Evolutionary conservation across 148 eudicot species (phyloP).

Genomic region (Talinum fruticosum): DNA sequence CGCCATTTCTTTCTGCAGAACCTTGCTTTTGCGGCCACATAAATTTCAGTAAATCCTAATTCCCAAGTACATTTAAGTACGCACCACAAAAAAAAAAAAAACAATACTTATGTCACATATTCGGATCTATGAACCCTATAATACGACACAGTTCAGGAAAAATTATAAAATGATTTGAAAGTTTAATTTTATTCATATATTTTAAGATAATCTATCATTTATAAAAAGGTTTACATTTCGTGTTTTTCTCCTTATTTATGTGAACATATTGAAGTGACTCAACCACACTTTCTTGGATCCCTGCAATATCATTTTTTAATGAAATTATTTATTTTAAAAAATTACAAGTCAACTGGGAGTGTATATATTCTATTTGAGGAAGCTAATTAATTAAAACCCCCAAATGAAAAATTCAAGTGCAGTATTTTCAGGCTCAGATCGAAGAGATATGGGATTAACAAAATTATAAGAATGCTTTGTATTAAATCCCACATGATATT

Average conservation of each 20-base stretch:
- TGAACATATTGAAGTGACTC: neutral
- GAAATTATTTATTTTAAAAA: neutral
- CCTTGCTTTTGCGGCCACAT: neutral
- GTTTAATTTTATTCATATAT: too few relatives aligned
- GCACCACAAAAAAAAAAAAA: too few relatives aligned
- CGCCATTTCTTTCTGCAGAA: neutral
- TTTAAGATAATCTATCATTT: too few relatives aligned
- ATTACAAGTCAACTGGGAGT: neutral
- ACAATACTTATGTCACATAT: too few relatives aligned
- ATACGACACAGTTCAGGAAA: too few relatives aligned
- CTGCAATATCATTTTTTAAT: neutral
- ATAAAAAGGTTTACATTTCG: too few relatives aligned
- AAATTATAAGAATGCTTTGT: neutral
- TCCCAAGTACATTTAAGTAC: too few relatives aligned
- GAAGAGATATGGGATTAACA: neutral
- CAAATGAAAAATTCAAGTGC: neutral
- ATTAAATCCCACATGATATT: neutral
- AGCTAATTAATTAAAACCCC: neutral
- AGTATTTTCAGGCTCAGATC: neutral
- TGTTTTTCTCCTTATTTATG: too few relatives aligned
- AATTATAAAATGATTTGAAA: too few relatives aligned
- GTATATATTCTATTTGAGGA: neutral
- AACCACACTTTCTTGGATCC: neutral
- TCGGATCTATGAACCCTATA: too few relatives aligned
- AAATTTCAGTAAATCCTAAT: neutral